These are phyloP conservation scores for Extremus antarcticus DNA, from an alignment of 495 filamentous ascomycete species.

Conservation along the genomic window DNA sequence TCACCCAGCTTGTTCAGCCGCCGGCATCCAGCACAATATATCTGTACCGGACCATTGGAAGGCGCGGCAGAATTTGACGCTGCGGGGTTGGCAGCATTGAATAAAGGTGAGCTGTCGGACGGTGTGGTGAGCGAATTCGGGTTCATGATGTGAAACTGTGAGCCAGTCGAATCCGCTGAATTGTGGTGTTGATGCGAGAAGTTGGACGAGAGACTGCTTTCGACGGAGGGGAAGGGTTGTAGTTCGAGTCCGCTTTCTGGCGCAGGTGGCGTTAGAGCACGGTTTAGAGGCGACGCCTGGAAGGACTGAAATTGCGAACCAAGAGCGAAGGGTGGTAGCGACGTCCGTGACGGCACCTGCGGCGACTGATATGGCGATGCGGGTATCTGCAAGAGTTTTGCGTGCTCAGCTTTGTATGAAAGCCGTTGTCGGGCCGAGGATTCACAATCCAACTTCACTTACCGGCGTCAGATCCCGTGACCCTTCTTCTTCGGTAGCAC, in stretches of 20 bases:
- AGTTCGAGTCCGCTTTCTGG: conserved; percentile 50
- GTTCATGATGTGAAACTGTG: conserved; percentile 53
- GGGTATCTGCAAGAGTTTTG: conserved; percentile 24
- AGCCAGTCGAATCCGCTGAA: conserved; percentile 12
- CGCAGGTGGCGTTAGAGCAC: conserved; percentile 71
- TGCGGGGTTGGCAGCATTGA: conserved; percentile 23
- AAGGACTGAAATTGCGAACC: conserved; percentile 57
- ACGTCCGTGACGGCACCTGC: conserved; percentile 59
- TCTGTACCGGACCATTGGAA: conserved; percentile 49
- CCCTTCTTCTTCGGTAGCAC: conserved; percentile 75
- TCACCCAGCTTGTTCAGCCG: conserved; percentile 61
- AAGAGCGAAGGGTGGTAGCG: conserved; percentile 59
- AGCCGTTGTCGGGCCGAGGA: neutral
- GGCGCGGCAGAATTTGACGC: conserved; percentile 13
- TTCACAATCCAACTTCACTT: conserved; percentile 25
- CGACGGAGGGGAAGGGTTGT: conserved; percentile 78
- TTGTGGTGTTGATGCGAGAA: conserved; percentile 34
- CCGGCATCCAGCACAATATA: conserved; percentile 79
- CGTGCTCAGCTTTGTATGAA: neutral
- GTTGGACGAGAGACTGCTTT: conserved; percentile 51
- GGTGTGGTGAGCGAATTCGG: conserved; percentile 20
- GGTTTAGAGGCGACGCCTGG: conserved; percentile 75
- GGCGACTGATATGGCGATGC: conserved; percentile 54
- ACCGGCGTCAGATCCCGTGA: conserved; percentile 75
- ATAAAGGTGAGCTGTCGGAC: conserved; percentile 41